These are phyloP conservation scores for Xerocomus nothofagi DNA, from an alignment of 1,284 basidiomycete genomes.

Conservation along the genomic window DNA sequence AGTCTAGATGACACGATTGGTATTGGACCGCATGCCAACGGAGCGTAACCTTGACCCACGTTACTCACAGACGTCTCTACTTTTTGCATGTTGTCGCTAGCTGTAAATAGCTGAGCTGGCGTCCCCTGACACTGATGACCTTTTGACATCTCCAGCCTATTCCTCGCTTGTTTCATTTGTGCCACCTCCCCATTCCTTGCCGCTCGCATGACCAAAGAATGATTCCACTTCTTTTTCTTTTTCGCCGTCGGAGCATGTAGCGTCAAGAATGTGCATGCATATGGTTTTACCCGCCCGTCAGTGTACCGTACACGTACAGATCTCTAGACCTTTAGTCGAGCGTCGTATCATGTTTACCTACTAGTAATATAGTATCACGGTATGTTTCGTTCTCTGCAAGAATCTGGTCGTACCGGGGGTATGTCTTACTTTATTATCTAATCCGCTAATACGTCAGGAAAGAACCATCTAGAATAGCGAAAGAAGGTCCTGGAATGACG, in stretches of 20 bases:
- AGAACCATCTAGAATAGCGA: conserved; percentile 38
- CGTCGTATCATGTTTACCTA: conserved; percentile 21
- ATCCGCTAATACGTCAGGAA: conserved; percentile 32
- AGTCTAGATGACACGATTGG: conserved; percentile 66
- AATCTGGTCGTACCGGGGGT: background rate
- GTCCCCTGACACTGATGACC: conserved; percentile 29
- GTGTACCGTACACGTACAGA: conserved; percentile 30
- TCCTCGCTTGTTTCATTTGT: conserved; percentile 17
- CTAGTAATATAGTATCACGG: conserved; percentile 15
- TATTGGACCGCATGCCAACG: conserved; percentile 34
- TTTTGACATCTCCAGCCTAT: conserved; percentile 30
- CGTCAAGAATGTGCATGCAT: conserved; percentile 30
- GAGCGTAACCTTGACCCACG: conserved; percentile 21
- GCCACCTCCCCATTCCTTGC: conserved; percentile 16
- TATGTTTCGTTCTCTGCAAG: conserved; percentile 2
- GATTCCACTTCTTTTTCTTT: conserved; percentile 12
- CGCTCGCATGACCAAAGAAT: conserved; percentile 19
- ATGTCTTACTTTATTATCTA: conserved; percentile 36
- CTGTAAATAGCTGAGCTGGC: conserved; percentile 26
- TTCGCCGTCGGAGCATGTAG: conserved; percentile 23
- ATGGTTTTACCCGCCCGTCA: conserved; percentile 21
- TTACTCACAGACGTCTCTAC: conserved; percentile 22
- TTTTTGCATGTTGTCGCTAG: conserved; percentile 20
- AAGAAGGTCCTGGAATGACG: conserved; percentile 40
- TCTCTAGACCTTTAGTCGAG: conserved; percentile 26